Evolutionary conservation across 2,329 filamentous ascomycete genomes (phyloP).

Genomic region (Fusarium buharicum): DNA sequence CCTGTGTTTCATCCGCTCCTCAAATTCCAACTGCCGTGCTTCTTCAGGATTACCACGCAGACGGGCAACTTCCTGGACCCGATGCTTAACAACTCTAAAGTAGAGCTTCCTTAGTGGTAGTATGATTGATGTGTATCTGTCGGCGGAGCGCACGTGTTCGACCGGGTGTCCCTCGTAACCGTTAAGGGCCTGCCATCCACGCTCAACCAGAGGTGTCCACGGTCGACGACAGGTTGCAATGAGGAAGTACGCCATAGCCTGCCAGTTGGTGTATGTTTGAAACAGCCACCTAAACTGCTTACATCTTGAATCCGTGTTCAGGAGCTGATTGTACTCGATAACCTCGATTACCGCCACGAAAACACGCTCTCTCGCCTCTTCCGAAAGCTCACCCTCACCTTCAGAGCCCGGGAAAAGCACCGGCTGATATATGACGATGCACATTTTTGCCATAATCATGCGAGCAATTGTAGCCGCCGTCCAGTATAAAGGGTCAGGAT

Average conservation of each 20-base stretch:
- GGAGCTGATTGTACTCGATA: slow-evolving; percentile 72
- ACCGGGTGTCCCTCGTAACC: slow-evolving; percentile 52
- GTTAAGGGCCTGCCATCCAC: slow-evolving; percentile 60
- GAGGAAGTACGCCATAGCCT: slow-evolving; percentile 61
- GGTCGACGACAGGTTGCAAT: slow-evolving; percentile 59
- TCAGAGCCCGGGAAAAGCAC: slow-evolving; percentile 69
- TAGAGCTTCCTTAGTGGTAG: slow-evolving; percentile 66
- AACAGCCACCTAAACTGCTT: slow-evolving; percentile 62
- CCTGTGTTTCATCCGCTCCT: slow-evolving; percentile 57
- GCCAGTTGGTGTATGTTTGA: slow-evolving; percentile 63
- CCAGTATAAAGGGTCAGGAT: slow-evolving; percentile 69
- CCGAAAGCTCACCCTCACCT: slow-evolving; percentile 64
- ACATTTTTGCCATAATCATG: slow-evolving; percentile 81
- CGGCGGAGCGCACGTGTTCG: slow-evolving; percentile 58
- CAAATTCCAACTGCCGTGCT: slow-evolving; percentile 60
- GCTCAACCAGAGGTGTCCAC: slow-evolving; percentile 62
- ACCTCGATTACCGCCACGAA: slow-evolving; percentile 79
- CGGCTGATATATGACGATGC: slow-evolving; percentile 80
- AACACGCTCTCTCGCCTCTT: slow-evolving; percentile 73
- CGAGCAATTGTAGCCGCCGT: slow-evolving; percentile 74
- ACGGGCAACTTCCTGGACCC: slow-evolving; percentile 61
- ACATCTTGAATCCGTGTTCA: slow-evolving; percentile 67
- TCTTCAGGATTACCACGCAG: slow-evolving; percentile 61
- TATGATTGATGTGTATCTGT: slow-evolving; percentile 60
- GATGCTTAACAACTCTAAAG: slow-evolving; percentile 62